These are phyloP conservation scores for Solanum sejunctum DNA, from an alignment of 257 asterid genomes.

Conservation along the genomic window DNA sequence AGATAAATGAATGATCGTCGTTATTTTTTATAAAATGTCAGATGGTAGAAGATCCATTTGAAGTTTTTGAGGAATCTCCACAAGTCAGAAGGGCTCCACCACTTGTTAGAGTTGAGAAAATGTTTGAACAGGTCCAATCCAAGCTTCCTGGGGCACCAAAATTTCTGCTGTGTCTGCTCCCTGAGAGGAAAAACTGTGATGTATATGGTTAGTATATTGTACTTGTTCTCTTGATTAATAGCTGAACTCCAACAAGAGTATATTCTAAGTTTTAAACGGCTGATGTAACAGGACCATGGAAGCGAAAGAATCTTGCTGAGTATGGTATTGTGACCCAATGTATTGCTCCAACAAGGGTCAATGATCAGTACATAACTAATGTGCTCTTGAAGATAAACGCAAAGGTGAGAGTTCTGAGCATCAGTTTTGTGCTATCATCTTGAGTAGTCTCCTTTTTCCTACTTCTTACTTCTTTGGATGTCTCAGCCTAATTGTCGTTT, in stretches of 20 bases:
- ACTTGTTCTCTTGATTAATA: not conserved
- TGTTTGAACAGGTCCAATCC: slow-evolving; percentile 53
- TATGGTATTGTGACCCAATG: slow-evolving; percentile 87
- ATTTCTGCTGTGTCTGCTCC: slow-evolving; percentile 71
- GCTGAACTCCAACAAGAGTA: not conserved
- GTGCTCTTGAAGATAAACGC: slow-evolving; percentile 75
- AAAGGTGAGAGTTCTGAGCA: slow-evolving; percentile 32
- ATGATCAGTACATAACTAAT: slow-evolving; percentile 76
- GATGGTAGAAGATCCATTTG: slow-evolving; percentile 62
- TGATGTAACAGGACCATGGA: slow-evolving; percentile 64
- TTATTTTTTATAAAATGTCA: not conserved
- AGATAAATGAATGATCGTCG: not conserved
- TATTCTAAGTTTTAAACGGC: not conserved
- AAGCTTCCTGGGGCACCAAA: slow-evolving; percentile 67
- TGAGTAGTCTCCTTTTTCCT: not conserved
- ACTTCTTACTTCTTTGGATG: not conserved
- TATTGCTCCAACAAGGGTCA: slow-evolving; percentile 54
- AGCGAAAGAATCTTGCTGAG: slow-evolving; percentile 58
- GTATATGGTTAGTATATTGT: slow-evolving; percentile 48
- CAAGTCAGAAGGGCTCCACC: slow-evolving; percentile 65
- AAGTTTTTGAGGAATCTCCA: slow-evolving; percentile 53
- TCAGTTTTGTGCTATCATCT: not conserved
- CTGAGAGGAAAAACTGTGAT: slow-evolving; percentile 73
- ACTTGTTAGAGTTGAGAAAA: slow-evolving; percentile 63
- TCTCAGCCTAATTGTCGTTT: not conserved